These are phyloP conservation scores for Leptographium radiaticola DNA, from an alignment of 2,329 filamentous ascomycete species.

Conservation along the genomic window DNA sequence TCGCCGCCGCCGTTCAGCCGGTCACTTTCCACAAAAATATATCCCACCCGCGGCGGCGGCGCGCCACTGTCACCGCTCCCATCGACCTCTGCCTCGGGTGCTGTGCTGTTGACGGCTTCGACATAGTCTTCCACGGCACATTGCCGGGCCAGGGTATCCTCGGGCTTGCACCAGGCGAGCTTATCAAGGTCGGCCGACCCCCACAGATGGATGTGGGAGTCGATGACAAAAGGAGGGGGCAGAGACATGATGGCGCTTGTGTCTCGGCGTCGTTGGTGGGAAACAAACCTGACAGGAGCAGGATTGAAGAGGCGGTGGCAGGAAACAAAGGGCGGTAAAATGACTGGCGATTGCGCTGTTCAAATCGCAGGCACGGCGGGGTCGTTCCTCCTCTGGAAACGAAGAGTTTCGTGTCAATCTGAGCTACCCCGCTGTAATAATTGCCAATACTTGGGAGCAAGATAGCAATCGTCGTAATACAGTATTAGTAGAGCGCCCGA, in stretches of 20 bases:
- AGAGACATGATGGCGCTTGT: constrained; percentile 6
- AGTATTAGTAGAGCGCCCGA: no score
- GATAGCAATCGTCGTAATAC: no score
- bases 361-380: not conserved
- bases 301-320: not conserved
- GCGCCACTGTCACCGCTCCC: not conserved
- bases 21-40: constrained; percentile 76
- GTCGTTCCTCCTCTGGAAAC: not conserved
- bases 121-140: constrained; percentile 53
- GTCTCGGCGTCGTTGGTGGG: not conserved
- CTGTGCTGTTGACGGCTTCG: constrained; percentile 6
- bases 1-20: constrained; percentile 49
- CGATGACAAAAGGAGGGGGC: constrained; percentile 44
- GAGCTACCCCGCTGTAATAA: not conserved
- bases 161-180: constrained; percentile 55
- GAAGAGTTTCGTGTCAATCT: not conserved
- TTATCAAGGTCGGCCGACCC: constrained; percentile 51
- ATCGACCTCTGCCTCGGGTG: constrained; percentile 19
- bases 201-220: constrained; percentile 87
- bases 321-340: not conserved
- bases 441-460: no score
- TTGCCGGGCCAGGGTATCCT: constrained; percentile 46
- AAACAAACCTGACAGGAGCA: not conserved
- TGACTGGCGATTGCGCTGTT: not conserved
- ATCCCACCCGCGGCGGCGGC: constrained; percentile 39